Evolutionary conservation across 352 stramenopile species (phyloP).

Genomic region (Thalassiosira oceanica): DNA sequence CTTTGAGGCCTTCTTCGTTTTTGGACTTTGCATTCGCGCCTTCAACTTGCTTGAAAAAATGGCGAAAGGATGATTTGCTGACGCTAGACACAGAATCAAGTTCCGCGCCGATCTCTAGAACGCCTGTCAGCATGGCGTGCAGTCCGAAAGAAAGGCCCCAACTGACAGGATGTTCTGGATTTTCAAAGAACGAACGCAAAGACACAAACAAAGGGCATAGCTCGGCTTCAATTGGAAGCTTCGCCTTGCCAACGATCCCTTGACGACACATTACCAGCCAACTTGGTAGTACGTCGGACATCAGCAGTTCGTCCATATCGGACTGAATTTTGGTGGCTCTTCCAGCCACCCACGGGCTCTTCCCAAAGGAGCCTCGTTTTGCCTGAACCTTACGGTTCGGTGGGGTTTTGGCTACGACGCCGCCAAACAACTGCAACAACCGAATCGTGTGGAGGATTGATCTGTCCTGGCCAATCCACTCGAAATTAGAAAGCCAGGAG

Average conservation of each 20-base stretch:
- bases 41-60: slow-evolving; percentile 25
- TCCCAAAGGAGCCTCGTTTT: slow-evolving; percentile 14
- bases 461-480: slow-evolving; percentile 38
- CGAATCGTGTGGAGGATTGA: slow-evolving; percentile 50
- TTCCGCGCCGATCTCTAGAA: slow-evolving; percentile 27
- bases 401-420: slow-evolving; percentile 7
- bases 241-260: slow-evolving; percentile 24
- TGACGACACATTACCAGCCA: slow-evolving; percentile 35
- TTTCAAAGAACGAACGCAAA: slow-evolving; percentile 29
- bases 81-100: slow-evolving; percentile 14
- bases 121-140: slow-evolving; percentile 50
- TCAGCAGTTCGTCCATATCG: slow-evolving; percentile 55
- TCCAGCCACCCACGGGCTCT: slow-evolving; percentile 6
- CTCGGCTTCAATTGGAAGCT: slow-evolving; percentile 25
- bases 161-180: slow-evolving; percentile 34
- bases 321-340: slow-evolving; percentile 19
- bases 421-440: slow-evolving; percentile 40
- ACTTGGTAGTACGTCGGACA: slow-evolving; percentile 39
- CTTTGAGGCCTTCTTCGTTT: background rate
- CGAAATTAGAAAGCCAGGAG: slow-evolving; percentile 26
- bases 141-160: slow-evolving; percentile 52
- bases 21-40: background rate
- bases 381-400: background rate
- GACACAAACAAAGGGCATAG: slow-evolving; percentile 36
- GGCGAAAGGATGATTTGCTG: slow-evolving; percentile 20